Base-by-base conservation (phyloP, 495 filamentous ascomycete genomes). In the Coniosporium apollinis region DNA sequence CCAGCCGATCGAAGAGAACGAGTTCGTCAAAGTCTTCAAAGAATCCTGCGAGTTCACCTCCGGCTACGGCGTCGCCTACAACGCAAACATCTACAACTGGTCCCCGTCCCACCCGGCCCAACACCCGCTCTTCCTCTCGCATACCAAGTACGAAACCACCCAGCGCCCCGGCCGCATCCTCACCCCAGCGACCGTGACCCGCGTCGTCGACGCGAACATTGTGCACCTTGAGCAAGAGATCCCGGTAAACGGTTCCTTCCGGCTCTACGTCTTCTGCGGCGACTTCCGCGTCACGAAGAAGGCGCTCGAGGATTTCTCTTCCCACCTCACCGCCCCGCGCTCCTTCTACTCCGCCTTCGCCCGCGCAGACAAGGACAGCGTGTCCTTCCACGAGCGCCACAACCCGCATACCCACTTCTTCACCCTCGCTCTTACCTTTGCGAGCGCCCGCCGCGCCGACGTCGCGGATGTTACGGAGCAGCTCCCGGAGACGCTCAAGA, bases 211-310 rank as follows among this genome's bases (percentile, higher is more conserved):
- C 50, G 74, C 81, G 48, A 91, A 89, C 60, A 68, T 79, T 17
- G 81, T 87, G 10, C 78, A 89, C 45, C 59, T 92, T 25, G 84
- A 92, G 57, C 83, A 93, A 55, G 81, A 86, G 41, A 65, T 92
- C 33, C 84, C 84, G 0, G 62, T 82, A 34, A 91, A 91, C 56
- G 83, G 84, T 37, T 73, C 83, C 7, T 92, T 84, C 67, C 70
- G 82, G 21, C 67, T 93, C 47, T 91, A 81, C 48, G 50, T 93
- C 42, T 89, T 91, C 47, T 81, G 71, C 28, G 84, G 84, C 39
- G 68, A 66, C 20, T 79, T 76, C 37, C 43, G 55, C 8, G 55
- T 58, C 34, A 76, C 70, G 13, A 55, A 59, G 37, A 61, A 59
- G 36, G 80, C 83, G 3, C 58, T 91, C 22, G 45, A 60, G 13